These are phyloP conservation scores for Hibiscus tridactylites DNA, from an alignment of 345 rosid species.

Conservation along the genomic window DNA sequence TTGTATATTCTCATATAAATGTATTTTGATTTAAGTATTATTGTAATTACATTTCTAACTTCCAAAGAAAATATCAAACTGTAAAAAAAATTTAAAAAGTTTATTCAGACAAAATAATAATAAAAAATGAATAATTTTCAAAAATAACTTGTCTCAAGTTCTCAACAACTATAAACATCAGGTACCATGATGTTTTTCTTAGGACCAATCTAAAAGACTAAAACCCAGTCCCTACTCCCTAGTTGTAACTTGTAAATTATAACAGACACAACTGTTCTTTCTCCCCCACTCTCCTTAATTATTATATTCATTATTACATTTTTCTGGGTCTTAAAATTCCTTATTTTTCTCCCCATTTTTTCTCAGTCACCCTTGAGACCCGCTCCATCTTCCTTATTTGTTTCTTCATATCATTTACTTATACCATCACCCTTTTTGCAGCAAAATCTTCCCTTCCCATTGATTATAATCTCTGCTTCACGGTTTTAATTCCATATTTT, in stretches of 20 bases:
- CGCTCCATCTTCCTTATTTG: slow-evolving; percentile 15
- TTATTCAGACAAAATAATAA: no score
- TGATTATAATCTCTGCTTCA: neutral
- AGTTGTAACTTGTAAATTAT: neutral
- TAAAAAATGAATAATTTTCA: no score
- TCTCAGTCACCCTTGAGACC: slow-evolving; percentile 14
- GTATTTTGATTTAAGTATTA: no score
- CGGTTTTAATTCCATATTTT: neutral
- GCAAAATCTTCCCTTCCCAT: neutral
- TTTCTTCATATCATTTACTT: no score
- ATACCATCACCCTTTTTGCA: no score
- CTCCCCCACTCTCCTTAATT: neutral
- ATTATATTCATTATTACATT: no score
- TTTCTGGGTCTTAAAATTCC: neutral
- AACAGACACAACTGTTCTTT: no score
- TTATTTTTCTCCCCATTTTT: neutral
- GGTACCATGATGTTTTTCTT: neutral
- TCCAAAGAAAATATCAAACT: no score
- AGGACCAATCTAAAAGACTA: neutral
- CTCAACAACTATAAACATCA: neutral
- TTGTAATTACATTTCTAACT: no score
- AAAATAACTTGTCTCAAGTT: no score
- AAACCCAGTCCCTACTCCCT: neutral
- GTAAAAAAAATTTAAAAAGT: no score
- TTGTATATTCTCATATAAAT: no score